Evolutionary conservation across 2,329 filamentous ascomycete species (phyloP).

Genomic region (Monascus ruber): DNA sequence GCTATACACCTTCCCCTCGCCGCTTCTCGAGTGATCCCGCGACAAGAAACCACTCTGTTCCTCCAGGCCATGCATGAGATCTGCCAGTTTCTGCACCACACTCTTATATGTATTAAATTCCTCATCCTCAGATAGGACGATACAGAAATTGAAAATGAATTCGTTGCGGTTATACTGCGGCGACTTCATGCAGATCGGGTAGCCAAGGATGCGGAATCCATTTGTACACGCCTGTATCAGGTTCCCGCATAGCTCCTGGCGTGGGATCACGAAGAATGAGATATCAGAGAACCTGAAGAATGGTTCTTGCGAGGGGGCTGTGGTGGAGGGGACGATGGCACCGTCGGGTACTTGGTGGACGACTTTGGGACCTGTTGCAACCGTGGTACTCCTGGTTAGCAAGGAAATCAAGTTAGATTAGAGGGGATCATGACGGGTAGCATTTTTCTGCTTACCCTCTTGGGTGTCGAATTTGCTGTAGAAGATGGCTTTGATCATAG

Average conservation of each 20-base stretch:
- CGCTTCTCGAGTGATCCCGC: slow-evolving; percentile 32
- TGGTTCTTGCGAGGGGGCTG: slow-evolving; percentile 42
- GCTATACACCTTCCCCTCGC: slow-evolving; percentile 46
- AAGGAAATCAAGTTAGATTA: too few relatives aligned
- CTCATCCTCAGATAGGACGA: slow-evolving; percentile 59
- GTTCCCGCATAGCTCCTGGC: slow-evolving; percentile 89
- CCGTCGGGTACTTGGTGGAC: slow-evolving; percentile 54
- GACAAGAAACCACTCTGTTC: slow-evolving; percentile 74
- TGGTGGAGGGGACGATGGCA: slow-evolving; percentile 40
- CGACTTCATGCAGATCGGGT: slow-evolving; percentile 77
- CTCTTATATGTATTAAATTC: slow-evolving; percentile 72
- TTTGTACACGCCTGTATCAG: slow-evolving; percentile 61
- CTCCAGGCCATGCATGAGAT: slow-evolving; percentile 79
- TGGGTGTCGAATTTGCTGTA: slow-evolving; percentile 56
- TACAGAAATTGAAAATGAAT: slow-evolving; percentile 96
- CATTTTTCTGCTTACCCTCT: slow-evolving; percentile 28
- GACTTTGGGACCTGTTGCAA: slow-evolving; percentile 45
- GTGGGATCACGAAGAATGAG: slow-evolving; percentile 86
- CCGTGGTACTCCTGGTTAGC: slow-evolving; percentile 2
- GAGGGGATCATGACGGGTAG: too few relatives aligned
- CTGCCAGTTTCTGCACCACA: slow-evolving; percentile 74
- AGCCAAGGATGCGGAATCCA: slow-evolving; percentile 72
- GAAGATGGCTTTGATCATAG: slow-evolving; percentile 55
- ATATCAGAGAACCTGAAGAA: slow-evolving; percentile 79
- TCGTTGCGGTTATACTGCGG: slow-evolving; percentile 80